A percentile compares a stretch with the other conserved stretches of the same genome.
Conservation (phyloP, 176 grass and related monocot species). For the Bonia amplexicaulis region DNA sequence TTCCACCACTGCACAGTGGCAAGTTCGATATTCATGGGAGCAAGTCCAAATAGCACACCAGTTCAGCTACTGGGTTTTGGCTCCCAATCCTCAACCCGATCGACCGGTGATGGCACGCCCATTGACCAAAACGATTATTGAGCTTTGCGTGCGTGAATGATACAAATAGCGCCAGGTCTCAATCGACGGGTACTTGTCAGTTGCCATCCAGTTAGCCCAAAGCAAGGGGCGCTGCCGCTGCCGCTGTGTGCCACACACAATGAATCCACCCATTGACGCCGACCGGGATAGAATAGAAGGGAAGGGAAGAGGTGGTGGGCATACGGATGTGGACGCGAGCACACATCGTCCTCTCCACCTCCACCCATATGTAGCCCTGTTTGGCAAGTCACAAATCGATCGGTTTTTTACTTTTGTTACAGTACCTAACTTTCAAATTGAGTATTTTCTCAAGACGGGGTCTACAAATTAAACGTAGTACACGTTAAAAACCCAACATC, state of each 20-base stretch:
- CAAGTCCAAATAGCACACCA: background rate
- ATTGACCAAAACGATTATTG: background rate
- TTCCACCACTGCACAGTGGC: no score
- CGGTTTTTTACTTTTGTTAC: no score
- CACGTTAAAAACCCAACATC: no score
- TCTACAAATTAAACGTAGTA: no score
- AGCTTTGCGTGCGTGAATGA: background rate
- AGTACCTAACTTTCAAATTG: no score
- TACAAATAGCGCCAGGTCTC: background rate
- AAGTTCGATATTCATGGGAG: background rate
- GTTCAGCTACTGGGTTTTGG: background rate
- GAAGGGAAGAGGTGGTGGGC: background rate
- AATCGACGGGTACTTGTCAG: slow-evolving; percentile 13
- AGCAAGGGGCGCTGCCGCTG: slow-evolving; percentile 5
- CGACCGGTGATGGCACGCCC: background rate
- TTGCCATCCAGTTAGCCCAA: slow-evolving; percentile 15
- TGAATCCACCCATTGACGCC: background rate
- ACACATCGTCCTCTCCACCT: background rate
- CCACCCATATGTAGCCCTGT: background rate
- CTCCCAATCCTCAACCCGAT: background rate
- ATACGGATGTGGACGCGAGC: slow-evolving; percentile 25
- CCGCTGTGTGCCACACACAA: background rate
- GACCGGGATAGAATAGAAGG: background rate
- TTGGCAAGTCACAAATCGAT: no score
- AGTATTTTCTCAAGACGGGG: no score